Base-by-base conservation (phyloP, 2,329 filamentous ascomycete species). In the Fusarium sp. region DNA sequence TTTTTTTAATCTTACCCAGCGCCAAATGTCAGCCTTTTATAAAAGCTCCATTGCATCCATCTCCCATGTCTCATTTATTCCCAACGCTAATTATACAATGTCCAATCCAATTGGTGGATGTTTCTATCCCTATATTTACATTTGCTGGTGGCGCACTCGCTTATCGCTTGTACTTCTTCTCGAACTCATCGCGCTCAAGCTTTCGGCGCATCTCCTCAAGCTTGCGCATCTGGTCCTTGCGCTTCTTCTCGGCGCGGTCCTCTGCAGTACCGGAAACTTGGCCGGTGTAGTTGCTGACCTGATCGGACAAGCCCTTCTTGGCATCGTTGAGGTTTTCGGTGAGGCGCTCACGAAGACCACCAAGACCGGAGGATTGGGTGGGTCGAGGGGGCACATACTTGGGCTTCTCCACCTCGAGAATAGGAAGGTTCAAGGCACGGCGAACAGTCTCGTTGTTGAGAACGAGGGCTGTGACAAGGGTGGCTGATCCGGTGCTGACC, bases 401-500 rank as follows among this genome's bases (percentile, higher is more conserved):
- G 17, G 65, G 51, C 51, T 70, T 54, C 42, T 58, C 59, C 25
- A 71, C 61, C 11, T 66, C 57, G 11, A 76, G 71, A 13, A 73
- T 69, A 4, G 79, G 76, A 5, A 83, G 73, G 32, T 71, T 72
- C 27, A 76, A 61, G 53, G 69, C 59, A 32, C 72, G 72, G 52
- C 81, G 80, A 59, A 82, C 61, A 11, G 66, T 27, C 51, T 70
- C 50, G 37, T 75, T 75, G 70, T 74, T 77, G 42, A 80, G 71
- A 25, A 79, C 67, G 35, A 75, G 50, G 33, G 72, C 63, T 33
- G 77, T 76, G 67, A 79, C 67, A 44, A 74, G 67, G 23, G 72
- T 71, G 21, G 77, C 71, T 27, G 76, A 67, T 59, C 74, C 67
- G 57, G 81, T 68, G 63, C 81, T 76, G 9, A 75, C 67, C 63